Percentiles rank a stretch among this genome's conserved stretches.
Evolutionary conservation across 2,329 filamentous ascomycete genomes (phyloP).

Genomic region (Penicillium paneum): DNA sequence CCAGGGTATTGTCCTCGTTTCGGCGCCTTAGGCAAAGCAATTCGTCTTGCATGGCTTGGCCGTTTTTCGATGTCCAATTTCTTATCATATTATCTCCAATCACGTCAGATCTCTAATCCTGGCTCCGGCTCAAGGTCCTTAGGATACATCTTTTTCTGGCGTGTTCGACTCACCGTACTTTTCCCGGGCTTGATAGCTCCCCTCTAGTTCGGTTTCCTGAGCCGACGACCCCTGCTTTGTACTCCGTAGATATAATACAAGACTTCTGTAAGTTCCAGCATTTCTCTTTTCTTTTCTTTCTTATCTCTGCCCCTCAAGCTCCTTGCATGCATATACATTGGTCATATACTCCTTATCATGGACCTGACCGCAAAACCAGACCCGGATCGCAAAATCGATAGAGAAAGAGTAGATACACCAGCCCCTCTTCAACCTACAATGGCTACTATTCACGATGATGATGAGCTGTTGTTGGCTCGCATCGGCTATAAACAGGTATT

Average conservation of each 20-base stretch:
- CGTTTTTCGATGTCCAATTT: neutral
- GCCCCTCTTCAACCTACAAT: slow-evolving; percentile 24
- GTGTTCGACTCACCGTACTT: slow-evolving; percentile 18
- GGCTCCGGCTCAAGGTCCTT: slow-evolving; percentile 2
- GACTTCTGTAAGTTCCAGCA: slow-evolving; percentile 5
- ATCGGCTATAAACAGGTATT: slow-evolving; percentile 63
- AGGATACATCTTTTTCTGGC: neutral
- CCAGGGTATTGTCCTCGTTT: neutral
- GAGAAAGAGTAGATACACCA: neutral
- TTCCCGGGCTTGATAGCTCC: slow-evolving; percentile 11
- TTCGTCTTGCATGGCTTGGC: neutral
- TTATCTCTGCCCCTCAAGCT: slow-evolving; percentile 9
- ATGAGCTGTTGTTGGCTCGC: slow-evolving; percentile 58
- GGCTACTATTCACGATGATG: slow-evolving; percentile 53
- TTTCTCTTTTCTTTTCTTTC: neutral
- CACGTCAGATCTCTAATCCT: neutral
- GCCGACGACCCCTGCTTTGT: neutral
- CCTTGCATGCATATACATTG: slow-evolving; percentile 3
- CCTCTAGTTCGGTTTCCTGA: slow-evolving; percentile 9
- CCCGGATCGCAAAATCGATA: slow-evolving; percentile 8
- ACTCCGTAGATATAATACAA: slow-evolving; percentile 15
- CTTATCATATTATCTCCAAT: slow-evolving; percentile 4
- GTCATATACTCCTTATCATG: slow-evolving; percentile 6
- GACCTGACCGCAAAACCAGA: slow-evolving; percentile 14
- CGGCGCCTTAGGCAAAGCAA: neutral